Base-by-base conservation (phyloP, 208 protist species). In the Leishmania major region DNA sequence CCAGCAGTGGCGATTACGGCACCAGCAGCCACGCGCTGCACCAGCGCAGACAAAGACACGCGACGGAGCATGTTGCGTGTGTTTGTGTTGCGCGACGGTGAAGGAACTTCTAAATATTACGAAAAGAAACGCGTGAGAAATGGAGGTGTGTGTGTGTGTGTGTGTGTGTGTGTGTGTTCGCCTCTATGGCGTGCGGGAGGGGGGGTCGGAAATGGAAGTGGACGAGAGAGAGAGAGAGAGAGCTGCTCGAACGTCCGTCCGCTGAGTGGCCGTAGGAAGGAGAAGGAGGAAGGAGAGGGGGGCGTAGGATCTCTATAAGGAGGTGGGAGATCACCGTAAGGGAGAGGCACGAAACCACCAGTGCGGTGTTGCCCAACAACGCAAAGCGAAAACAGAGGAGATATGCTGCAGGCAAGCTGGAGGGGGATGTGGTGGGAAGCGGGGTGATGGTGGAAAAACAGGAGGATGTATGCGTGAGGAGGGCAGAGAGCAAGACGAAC, bases 51-150 rank as follows among this genome's bases (percentile, higher is more conserved):
- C 60, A 79, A 77, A 37, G 67, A 59, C 28, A 89, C 40, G 79
- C 93, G 87, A 75, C 93, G 88, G 80, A 94, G 80, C 91, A 96
- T 95, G n/a, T 69, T 80, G 35, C 75, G 64, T 83, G 45, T 74
- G n/a, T 45, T 19, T 87, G 40, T 83, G 43, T 19, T 79, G 67
- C 75, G 45, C 45, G 45, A 15, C 3, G 28, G n/a, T 81, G 17
- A 43, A 78, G 45, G 10, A 75, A 2, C 55, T 1, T 31, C 31
- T 37, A 53, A 53, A 13, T 57, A 75, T 17, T 59, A 28, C 40
- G n/a, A 72, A 25, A 19, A 35, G 59, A 64, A 64, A 64, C 13
- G 8, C 22, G 71, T 17, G 47, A 75, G 28, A 47, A 43, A 75
- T 74, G 70, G 35, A 4, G 19, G 8, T 19, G 70, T 53, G 45